Conservation (phyloP, 2,329 filamentous ascomycete species). For the Paraconiothyrium brasiliense region DNA sequence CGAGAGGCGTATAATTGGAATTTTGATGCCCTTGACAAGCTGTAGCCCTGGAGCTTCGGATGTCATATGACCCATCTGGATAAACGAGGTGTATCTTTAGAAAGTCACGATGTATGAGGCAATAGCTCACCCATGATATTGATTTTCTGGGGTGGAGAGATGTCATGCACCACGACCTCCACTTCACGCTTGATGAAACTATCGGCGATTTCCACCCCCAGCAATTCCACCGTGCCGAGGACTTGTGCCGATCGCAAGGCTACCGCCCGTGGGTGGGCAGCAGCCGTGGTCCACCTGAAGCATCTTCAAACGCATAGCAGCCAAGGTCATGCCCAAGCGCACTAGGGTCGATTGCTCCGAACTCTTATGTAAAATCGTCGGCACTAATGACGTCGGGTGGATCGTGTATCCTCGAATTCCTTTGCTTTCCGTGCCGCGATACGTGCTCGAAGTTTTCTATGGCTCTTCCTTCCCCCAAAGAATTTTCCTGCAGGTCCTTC, state of each 20-base stretch:
- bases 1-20: conserved; percentile 7
- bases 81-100: conserved; percentile 1
- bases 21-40: background rate
- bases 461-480: background rate
- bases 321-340: background rate
- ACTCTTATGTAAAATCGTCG: background rate
- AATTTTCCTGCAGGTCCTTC: background rate
- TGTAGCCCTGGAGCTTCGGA: background rate
- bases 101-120: background rate
- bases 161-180: background rate
- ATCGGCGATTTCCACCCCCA: background rate
- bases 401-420: background rate
- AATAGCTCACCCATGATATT: background rate
- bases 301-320: background rate
- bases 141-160: background rate
- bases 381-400: background rate
- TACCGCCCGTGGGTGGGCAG: background rate
- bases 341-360: conserved; percentile 2
- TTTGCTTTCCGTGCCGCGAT: background rate
- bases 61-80: background rate
- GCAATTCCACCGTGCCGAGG: background rate
- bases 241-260: background rate
- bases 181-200: background rate
- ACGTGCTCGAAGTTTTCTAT: background rate
- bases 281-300: background rate